Conservation (phyloP, 345 rosid genomes). For the Eutrema japonicum region DNA sequence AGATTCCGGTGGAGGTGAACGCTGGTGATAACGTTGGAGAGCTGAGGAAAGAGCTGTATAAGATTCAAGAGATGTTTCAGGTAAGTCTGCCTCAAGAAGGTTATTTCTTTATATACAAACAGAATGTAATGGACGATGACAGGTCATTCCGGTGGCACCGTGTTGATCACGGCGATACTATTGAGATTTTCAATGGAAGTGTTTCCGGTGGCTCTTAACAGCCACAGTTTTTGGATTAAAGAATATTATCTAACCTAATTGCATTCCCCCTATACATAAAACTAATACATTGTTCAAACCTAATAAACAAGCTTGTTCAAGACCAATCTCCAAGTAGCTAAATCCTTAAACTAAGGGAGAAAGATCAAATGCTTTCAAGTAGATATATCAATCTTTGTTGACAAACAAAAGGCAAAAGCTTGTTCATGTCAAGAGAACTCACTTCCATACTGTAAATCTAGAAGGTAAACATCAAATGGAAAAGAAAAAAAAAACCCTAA, state of each 20-base stretch:
- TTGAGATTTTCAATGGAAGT: constrained; percentile 63
- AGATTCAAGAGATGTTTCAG: constrained; percentile 54
- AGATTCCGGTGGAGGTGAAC: constrained; percentile 69
- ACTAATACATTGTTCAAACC: neutral
- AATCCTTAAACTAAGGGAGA: too few relatives aligned
- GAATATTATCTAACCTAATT: too few relatives aligned
- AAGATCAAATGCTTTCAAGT: neutral
- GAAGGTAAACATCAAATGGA: too few relatives aligned
- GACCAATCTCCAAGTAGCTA: too few relatives aligned
- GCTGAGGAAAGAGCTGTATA: constrained; percentile 69
- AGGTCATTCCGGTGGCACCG: constrained; percentile 78
- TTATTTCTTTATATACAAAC: constrained; percentile 70
- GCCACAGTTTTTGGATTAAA: neutral
- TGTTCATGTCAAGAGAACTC: neutral
- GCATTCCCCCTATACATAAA: too few relatives aligned
- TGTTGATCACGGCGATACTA: constrained; percentile 62
- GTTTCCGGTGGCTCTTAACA: constrained; percentile 38
- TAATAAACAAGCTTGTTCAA: neutral
- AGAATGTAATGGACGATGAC: constrained; percentile 84
- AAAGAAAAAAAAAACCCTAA: too few relatives aligned
- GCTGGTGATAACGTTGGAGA: constrained; percentile 68
- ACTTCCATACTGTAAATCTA: neutral
- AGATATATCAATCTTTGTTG: neutral
- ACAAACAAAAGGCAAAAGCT: neutral
- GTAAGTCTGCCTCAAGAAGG: constrained; percentile 72